Conservation (phyloP, 1,139 yeast species). For the Kluyveromyces sp. region DNA sequence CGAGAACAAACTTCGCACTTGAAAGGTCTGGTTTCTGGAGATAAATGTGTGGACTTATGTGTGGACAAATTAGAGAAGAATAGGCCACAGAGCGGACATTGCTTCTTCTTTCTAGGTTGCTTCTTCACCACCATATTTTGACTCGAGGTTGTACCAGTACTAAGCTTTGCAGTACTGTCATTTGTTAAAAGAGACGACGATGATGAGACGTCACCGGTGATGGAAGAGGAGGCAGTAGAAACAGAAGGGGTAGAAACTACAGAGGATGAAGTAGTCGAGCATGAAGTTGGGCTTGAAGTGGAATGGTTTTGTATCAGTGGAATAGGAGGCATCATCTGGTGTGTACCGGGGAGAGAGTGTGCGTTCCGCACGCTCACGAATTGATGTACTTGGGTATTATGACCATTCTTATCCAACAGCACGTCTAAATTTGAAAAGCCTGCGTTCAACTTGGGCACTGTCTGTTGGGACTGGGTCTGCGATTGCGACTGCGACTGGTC, state of each 20-base stretch:
- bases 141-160: background rate
- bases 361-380: background rate
- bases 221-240: background rate
- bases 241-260: background rate
- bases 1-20: constrained; percentile 69
- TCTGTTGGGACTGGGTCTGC: background rate
- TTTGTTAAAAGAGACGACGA: too few relatives aligned
- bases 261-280: too few relatives aligned
- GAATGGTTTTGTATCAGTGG: background rate
- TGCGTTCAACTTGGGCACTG: background rate
- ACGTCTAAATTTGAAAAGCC: background rate
- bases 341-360: background rate
- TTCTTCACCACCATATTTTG: constrained; percentile 1
- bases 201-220: too few relatives aligned
- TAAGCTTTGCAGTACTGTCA: background rate
- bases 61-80: constrained; percentile 77
- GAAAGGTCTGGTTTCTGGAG: constrained; percentile 69
- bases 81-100: constrained; percentile 74
- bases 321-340: background rate
- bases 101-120: constrained; percentile 65
- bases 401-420: background rate
- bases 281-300: background rate
- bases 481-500: constrained; percentile 5
- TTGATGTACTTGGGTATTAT: background rate
- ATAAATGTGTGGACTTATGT: constrained; percentile 74